Conservation (phyloP, 306 rosid species). For the Vigna trinervia region DNA sequence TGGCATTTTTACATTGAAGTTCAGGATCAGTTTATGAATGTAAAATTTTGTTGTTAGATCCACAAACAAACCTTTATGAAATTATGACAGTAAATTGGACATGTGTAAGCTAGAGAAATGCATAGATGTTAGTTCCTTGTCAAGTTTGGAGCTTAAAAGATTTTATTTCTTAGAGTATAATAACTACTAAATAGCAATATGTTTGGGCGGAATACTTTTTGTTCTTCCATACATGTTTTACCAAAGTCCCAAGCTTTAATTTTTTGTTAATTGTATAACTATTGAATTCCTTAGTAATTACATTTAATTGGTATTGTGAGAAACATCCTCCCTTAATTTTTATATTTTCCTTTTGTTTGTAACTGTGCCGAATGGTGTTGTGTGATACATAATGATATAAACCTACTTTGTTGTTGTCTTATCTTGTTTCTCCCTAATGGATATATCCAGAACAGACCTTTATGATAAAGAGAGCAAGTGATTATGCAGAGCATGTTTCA, state of each 20-base stretch:
- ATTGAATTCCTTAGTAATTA: slow-evolving; percentile 28
- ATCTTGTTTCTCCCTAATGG: slow-evolving; percentile 55
- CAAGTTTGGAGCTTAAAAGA: slow-evolving; percentile 28
- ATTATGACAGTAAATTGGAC: slow-evolving; percentile 22
- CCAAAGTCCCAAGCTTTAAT: slow-evolving; percentile 27
- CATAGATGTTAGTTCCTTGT: slow-evolving; percentile 4
- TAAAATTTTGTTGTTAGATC: slow-evolving; percentile 20
- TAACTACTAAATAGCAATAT: slow-evolving; percentile 8
- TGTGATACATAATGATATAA: too few relatives aligned
- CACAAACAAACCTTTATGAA: slow-evolving; percentile 12
- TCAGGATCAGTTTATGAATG: slow-evolving; percentile 28
- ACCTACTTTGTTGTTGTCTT: neutral
- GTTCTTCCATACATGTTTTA: slow-evolving; percentile 19
- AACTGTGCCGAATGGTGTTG: neutral
- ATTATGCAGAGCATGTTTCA: slow-evolving; percentile 42
- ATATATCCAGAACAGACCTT: slow-evolving; percentile 64
- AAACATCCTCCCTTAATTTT: neutral
- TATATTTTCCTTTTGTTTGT: neutral
- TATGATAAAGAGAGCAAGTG: slow-evolving; percentile 85
- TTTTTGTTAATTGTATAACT: slow-evolving; percentile 20
- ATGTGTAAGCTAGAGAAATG: slow-evolving; percentile 24
- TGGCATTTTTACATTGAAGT: slow-evolving; percentile 35
- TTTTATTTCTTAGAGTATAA: slow-evolving; percentile 12
- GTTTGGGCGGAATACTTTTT: slow-evolving; percentile 1
- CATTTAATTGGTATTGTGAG: neutral